Base-by-base conservation (phyloP, 345 rosid species). In the Zanthoxylum bungeanum region DNA sequence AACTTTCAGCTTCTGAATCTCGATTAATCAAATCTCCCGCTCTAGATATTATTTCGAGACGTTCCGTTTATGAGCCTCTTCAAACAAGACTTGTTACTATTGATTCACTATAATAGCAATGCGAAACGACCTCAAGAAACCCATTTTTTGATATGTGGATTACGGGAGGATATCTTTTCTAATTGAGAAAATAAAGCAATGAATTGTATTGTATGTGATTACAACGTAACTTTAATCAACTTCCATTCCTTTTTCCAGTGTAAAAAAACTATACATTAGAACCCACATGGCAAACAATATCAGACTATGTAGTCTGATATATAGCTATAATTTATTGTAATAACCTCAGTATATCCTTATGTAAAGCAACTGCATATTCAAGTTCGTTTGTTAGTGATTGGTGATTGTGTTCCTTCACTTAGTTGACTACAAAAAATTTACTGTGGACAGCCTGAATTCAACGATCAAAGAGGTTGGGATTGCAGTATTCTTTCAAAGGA, bases 391-490 rank as follows among this genome's bases (percentile, higher is more conserved):
- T 59, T 47, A 34, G 9, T 66, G 34, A 51, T 44, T 44, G n/a
- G 19, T 44, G 49, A 10, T 67, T 68, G 14, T 44, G 34, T 60
- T 47, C 3, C 46, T 42, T 50, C 17, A 33, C 57, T 44, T 24
- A 11, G 24, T 34, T 22, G 1, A 14, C 39, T 63, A 25, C 31
- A 42, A 28, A 7, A 14, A 33, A 37, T 64, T 57, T 65, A 37
- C 34, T 33, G 56, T 62, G 58, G 30, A 53, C 80, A 84, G 87
- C 73, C 66, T n/a, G 85, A 79, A 49, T 70, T 73, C 79, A 82
- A 64, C 51, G 70, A 79, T 71, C 79, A 60, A 56, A 84, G 78
- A 66, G 58, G 74, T 50, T 94, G 98, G 97, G 87, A 92, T 73
- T 73, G 36, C 74, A 85, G 92, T 28, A 44, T 75, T 51, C 80